These are phyloP conservation scores for Irpex lacteus DNA, from an alignment of 1,284 basidiomycete genomes.

Conservation along the genomic window DNA sequence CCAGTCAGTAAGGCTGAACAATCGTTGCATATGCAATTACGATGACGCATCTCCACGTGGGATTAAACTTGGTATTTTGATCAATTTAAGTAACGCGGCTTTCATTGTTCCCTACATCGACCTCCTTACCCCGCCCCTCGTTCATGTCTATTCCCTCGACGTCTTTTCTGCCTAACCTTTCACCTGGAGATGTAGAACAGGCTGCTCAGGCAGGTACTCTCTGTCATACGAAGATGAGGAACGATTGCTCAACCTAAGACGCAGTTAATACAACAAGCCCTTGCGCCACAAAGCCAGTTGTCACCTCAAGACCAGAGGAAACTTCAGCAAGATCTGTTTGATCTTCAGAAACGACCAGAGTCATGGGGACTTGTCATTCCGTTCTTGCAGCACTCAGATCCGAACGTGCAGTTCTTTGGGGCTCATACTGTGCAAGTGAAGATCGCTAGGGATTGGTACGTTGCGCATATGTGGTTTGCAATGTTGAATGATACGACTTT, in stretches of 20 bases:
- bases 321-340: slow-evolving; percentile 71
- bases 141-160: slow-evolving; percentile 10
- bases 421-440: slow-evolving; percentile 91
- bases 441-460: slow-evolving; percentile 86
- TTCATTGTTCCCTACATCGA: slow-evolving; percentile 1
- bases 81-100: background rate
- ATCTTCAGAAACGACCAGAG: slow-evolving; percentile 67
- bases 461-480: background rate
- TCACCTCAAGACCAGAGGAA: slow-evolving; percentile 58
- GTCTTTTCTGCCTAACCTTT: slow-evolving; percentile 42
- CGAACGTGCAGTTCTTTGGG: slow-evolving; percentile 88
- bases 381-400: slow-evolving; percentile 64
- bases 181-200: slow-evolving; percentile 41
- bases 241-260: background rate
- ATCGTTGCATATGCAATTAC: background rate
- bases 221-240: background rate
- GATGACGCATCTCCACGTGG: background rate
- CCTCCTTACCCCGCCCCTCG: background rate
- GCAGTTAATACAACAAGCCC: slow-evolving; percentile 61
- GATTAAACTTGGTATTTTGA: background rate
- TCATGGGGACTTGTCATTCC: slow-evolving; percentile 81
- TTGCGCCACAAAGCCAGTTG: slow-evolving; percentile 45
- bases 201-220: slow-evolving; percentile 40
- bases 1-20: background rate
- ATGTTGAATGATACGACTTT: background rate